These are phyloP conservation scores for Capsaspora owczarzaki DNA, from an alignment of 78 protist genomes.

Conservation along the genomic window DNA sequence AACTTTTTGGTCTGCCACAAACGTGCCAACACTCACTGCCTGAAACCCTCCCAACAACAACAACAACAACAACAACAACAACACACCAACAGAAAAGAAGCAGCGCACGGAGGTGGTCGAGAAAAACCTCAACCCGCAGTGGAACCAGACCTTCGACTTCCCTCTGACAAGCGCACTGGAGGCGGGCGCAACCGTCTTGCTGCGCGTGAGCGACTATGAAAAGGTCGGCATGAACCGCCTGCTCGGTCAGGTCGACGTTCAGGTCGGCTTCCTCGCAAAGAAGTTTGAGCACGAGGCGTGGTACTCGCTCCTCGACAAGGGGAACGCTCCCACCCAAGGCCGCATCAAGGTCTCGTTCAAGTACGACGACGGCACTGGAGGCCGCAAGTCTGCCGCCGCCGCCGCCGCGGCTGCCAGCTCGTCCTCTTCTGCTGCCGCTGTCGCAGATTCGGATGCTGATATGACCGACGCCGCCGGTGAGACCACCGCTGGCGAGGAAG, in stretches of 20 bases:
- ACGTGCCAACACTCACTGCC: no score
- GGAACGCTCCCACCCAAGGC: not conserved
- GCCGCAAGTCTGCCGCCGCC: not conserved
- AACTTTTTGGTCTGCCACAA: no score
- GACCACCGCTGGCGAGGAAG: not conserved
- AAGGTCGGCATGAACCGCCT: not conserved
- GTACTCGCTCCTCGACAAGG: not conserved
- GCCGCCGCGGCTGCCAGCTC: not conserved
- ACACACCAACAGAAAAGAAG: not conserved
- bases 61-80: no score
- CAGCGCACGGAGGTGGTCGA: not conserved
- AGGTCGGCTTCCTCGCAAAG: not conserved
- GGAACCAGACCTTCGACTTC: not conserved
- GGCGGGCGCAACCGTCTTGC: not conserved
- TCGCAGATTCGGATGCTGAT: not conserved
- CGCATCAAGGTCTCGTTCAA: not conserved
- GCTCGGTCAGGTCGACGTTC: not conserved
- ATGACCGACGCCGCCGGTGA: not conserved
- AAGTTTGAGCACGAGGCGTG: not conserved
- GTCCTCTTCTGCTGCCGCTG: not conserved
- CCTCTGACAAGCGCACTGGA: not conserved
- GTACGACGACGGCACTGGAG: not conserved
- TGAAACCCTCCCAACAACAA: no score
- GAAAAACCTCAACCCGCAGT: not conserved
- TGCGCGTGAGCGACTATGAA: not conserved